These are phyloP conservation scores for Tilletia indica DNA, from an alignment of 1,284 basidiomycete species.

Conservation along the genomic window DNA sequence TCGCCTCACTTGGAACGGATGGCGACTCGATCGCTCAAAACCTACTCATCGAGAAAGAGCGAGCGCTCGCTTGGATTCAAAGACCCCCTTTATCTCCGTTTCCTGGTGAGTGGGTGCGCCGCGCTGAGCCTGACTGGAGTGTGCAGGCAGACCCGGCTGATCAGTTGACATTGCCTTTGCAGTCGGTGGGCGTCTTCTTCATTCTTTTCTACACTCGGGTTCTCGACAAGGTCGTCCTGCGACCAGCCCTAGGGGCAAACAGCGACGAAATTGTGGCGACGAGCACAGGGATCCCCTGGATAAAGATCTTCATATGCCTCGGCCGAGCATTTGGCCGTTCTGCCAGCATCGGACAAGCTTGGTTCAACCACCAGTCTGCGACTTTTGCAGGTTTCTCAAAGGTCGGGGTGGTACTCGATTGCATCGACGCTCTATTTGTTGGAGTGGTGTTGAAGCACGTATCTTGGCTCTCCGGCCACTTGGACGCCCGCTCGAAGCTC, in stretches of 20 bases:
- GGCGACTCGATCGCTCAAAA: neutral
- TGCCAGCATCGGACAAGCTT: neutral
- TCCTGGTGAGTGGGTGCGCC: too few relatives aligned
- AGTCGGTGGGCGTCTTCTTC: neutral
- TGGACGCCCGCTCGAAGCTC: neutral
- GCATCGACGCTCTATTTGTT: neutral
- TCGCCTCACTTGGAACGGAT: neutral
- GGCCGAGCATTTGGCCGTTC: neutral
- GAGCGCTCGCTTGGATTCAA: neutral
- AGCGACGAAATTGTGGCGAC: neutral
- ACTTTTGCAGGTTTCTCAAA: neutral
- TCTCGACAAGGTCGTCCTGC: neutral
- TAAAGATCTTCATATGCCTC: neutral
- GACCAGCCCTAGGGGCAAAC: neutral
- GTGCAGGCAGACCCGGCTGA: too few relatives aligned
- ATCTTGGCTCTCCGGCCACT: neutral
- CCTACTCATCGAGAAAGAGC: constrained; percentile 2
- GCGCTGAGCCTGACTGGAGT: too few relatives aligned
- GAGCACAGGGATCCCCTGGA: neutral
- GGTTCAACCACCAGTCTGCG: neutral
- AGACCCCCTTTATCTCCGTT: neutral
- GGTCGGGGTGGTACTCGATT: neutral
- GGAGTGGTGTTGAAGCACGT: neutral
- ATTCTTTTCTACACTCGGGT: neutral
- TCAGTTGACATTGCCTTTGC: too few relatives aligned